Evolutionary conservation across 805 yeast species (phyloP).

Genomic region (Wickerhamomyces tratensis): DNA sequence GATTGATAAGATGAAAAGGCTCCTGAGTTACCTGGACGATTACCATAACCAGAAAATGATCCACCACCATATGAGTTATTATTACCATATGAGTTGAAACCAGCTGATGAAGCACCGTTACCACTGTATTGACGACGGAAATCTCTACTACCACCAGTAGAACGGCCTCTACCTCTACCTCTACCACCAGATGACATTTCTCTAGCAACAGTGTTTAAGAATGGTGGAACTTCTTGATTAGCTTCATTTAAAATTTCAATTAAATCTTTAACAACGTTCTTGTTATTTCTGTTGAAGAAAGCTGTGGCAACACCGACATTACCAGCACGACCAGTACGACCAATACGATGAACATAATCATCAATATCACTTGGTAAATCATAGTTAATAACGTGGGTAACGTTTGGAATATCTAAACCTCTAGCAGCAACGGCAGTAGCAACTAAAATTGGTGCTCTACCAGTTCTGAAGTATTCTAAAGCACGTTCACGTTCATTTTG

Average conservation of each 20-base stretch:
- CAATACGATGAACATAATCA: conserved; percentile 98
- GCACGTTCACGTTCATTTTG: conserved; percentile 98
- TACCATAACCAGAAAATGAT: conserved; percentile 1
- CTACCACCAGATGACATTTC: conserved; percentile 57
- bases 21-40: neutral
- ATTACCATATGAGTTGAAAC: conserved; percentile 8
- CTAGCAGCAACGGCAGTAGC: conserved; percentile 99
- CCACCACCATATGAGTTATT: conserved; percentile 3
- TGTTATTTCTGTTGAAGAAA: conserved; percentile 93
- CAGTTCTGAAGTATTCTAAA: conserved; percentile 84
- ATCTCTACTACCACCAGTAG: conserved; percentile 36
- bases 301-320: conserved; percentile 98
- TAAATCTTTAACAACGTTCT: conserved; percentile 79
- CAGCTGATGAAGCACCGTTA: conserved; percentile 12
- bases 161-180: conserved; percentile 40
- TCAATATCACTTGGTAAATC: conserved; percentile 96
- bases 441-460: conserved; percentile 87
- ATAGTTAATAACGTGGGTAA: conserved; percentile 93
- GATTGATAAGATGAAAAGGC: conserved; percentile 5
- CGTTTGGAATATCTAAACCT: conserved; percentile 99
- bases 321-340: conserved; percentile 99
- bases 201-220: conserved; percentile 71
- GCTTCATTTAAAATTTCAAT: conserved; percentile 87
- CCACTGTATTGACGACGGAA: conserved; percentile 33
- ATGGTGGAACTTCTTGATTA: conserved; percentile 93